A percentile compares a stretch with the other conserved stretches of the same genome.
These are phyloP conservation scores for Euphorbia peplus DNA, from an alignment of 345 rosid genomes.

Conservation along the genomic window DNA sequence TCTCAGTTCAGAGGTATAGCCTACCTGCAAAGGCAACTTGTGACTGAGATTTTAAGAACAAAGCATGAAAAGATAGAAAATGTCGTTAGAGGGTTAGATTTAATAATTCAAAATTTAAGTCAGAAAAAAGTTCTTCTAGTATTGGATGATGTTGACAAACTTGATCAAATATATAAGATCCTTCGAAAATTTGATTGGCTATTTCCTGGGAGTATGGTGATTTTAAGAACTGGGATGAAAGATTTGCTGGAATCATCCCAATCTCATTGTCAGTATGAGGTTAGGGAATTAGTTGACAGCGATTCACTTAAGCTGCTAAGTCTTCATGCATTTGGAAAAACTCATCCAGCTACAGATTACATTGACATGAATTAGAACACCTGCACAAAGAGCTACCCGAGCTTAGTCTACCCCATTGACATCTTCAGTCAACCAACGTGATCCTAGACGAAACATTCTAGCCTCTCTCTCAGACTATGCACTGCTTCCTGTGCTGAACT, in stretches of 20 bases:
- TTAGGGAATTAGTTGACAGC: neutral
- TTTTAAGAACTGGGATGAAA: constrained; percentile 21
- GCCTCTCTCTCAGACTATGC: constrained; percentile 61
- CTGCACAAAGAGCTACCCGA: constrained; percentile 54
- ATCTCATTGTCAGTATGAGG: constrained; percentile 7
- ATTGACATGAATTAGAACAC: constrained; percentile 42
- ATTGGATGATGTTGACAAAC: constrained; percentile 18
- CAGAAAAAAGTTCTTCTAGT: constrained; percentile 11
- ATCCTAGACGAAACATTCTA: constrained; percentile 50
- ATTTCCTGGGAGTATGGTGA: constrained; percentile 19
- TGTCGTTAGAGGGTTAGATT: neutral
- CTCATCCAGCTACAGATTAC: neutral
- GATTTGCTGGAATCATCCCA: constrained; percentile 7
- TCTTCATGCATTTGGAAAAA: constrained; percentile 8
- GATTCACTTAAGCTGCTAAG: constrained; percentile 21
- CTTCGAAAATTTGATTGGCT: constrained; percentile 14
- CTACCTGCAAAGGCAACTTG: constrained; percentile 22
- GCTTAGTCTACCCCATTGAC: constrained; percentile 70
- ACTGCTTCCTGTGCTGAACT: constrained; percentile 49
- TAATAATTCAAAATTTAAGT: neutral
- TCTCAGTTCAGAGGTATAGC: constrained; percentile 5
- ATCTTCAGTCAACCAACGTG: constrained; percentile 84
- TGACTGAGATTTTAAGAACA: constrained; percentile 2
- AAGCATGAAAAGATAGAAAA: constrained; percentile 16
- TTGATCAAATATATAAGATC: neutral